phyloP scores from a whole-genome alignment of 768 basidiomycete genomes.

The Neoboletus magnificus region DNA sequence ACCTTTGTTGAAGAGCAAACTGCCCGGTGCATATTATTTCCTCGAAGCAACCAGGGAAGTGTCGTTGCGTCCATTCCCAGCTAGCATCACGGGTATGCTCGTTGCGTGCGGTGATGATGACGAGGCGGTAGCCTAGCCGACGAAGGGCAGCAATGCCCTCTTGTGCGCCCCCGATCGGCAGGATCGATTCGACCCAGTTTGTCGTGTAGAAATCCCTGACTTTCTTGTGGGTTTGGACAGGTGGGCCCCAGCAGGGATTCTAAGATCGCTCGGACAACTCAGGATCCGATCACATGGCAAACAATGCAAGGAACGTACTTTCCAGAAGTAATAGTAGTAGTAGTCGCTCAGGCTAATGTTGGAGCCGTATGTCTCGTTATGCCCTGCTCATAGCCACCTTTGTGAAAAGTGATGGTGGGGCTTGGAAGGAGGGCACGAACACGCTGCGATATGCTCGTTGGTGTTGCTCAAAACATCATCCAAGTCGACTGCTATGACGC shows the following conservation, averaged over 20 bases:
- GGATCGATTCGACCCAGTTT: slow-evolving; percentile 42
- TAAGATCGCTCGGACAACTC: slow-evolving; percentile 15
- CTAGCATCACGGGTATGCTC: slow-evolving; percentile 53
- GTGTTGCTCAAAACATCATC: slow-evolving; percentile 68
- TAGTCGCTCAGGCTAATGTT: slow-evolving; percentile 52
- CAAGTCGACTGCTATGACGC: slow-evolving; percentile 60
- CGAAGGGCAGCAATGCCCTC: slow-evolving; percentile 55
- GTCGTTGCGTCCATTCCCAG: slow-evolving; percentile 61
- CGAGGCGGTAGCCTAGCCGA: slow-evolving; percentile 61
- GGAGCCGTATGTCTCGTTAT: slow-evolving; percentile 58
- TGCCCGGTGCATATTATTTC: slow-evolving; percentile 72
- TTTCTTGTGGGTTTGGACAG: slow-evolving; percentile 54
- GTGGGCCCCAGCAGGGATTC: slow-evolving; percentile 61
- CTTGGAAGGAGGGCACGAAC: slow-evolving; percentile 30
- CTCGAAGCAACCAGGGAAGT: slow-evolving; percentile 64
- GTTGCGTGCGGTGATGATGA: slow-evolving; percentile 74
- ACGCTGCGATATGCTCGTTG: slow-evolving; percentile 54
- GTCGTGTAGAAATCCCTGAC: slow-evolving; percentile 58
- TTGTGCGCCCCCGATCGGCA: slow-evolving; percentile 57
- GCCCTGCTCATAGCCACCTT: slow-evolving; percentile 44
- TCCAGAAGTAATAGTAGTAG: slow-evolving; percentile 79
- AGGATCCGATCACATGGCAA: not conserved
- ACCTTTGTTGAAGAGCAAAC: slow-evolving; percentile 49
- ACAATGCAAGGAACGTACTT: slow-evolving; percentile 36
- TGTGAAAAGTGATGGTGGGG: not conserved